Base-by-base conservation (phyloP, 1,284 basidiomycete species). In the Trametes polyzona region DNA sequence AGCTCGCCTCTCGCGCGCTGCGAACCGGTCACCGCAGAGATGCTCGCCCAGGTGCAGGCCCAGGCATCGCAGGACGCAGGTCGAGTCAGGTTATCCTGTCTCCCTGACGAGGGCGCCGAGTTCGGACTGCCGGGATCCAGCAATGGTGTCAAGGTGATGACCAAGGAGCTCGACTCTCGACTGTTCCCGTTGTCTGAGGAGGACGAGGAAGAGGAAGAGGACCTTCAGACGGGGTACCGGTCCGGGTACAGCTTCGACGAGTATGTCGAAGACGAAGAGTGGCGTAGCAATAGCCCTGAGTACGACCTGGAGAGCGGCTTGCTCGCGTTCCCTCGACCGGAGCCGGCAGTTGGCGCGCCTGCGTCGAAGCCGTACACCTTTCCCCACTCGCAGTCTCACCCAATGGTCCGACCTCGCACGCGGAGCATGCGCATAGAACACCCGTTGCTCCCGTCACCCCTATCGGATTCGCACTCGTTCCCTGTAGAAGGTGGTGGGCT, bases 131-230 rank as follows among this genome's bases (percentile, higher is more conserved):
- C 53, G n/a, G 46, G 53, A 6, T 19, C 46, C 24, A 59, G 69
- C 21, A 51, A 49, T 5, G 52, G 61, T 27, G 53, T 62, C 23
- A 52, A 42, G 41, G 50, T 57, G 23, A 57, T 58, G 49, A 63
- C 61, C 19, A 63, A 63, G 58, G 61, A 63, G 55, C 41, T 63
- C 39, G 61, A 63, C 50, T 52, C 62, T 50, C 66, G 65, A 36
- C 66, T 82, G 40, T 81, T 82, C 64, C 77, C 81, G 1, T 78
- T 82, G n/a, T 74, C 69, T 52, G 81, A 83, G 62, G 80, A 82
- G 52, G 69, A 73, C n/a, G 76, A 76, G 52, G 75, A 72, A 8
- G 78, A 77, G 19, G 72, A 71, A 24, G 59, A 58, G 16, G 40
- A 41, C 16, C 35, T 36, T 8, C 51, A n/a, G 35, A 39, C 47